phyloP scores from a whole-genome alignment of 2,329 filamentous ascomycete genomes.

The Epichloe aotearoae region DNA sequence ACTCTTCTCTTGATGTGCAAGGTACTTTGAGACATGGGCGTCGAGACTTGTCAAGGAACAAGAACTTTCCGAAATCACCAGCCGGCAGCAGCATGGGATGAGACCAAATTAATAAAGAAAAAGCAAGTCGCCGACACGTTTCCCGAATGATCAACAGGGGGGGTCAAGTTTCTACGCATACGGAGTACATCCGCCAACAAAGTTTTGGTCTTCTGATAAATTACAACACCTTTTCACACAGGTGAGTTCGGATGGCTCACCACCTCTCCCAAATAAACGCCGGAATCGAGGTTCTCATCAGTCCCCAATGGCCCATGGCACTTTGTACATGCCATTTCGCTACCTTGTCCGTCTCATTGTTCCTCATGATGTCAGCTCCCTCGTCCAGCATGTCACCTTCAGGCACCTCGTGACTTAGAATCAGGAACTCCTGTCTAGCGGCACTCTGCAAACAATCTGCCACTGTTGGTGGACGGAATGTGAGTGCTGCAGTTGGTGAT shows the following conservation, averaged over 20 bases:
- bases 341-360: slow-evolving; percentile 53
- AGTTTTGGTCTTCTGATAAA: neutral
- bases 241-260: slow-evolving; percentile 28
- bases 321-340: slow-evolving; percentile 60
- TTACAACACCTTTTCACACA: neutral
- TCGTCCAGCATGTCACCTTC: slow-evolving; percentile 30
- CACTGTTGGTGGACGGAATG: slow-evolving; percentile 51
- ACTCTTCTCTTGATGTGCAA: neutral
- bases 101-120: too few species aligned
- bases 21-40: neutral
- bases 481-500: slow-evolving; percentile 29
- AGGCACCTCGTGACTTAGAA: slow-evolving; percentile 59
- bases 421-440: slow-evolving; percentile 54
- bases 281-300: slow-evolving; percentile 81
- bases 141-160: too few species aligned
- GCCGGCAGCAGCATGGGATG: too few species aligned
- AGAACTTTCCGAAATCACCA: too few species aligned
- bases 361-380: slow-evolving; percentile 41
- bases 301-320: slow-evolving; percentile 74
- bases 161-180: too few species aligned
- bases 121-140: too few species aligned
- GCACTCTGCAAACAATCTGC: slow-evolving; percentile 61
- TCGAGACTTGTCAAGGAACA: neutral
- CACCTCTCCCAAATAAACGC: slow-evolving; percentile 74
- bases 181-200: neutral